Percentiles rank a stretch among this genome's conserved stretches.
These are phyloP conservation scores for Termitomyces sp. DNA, from an alignment of 768 basidiomycete species.

Conservation along the genomic window DNA sequence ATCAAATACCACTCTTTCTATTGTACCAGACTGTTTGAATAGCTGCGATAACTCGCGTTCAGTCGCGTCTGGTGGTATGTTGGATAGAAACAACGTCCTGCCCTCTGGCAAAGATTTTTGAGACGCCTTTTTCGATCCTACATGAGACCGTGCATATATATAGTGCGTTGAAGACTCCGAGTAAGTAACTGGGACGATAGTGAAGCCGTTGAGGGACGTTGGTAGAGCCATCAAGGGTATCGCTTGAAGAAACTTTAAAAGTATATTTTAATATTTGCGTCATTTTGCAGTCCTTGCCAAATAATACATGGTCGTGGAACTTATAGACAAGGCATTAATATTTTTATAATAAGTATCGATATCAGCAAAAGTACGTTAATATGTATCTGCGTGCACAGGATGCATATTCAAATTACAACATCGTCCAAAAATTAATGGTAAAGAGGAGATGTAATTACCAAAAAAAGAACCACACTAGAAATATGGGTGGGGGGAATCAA, in stretches of 20 bases:
- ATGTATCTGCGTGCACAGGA: not conserved
- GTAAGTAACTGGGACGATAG: conserved; percentile 39
- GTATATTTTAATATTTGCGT: conserved; percentile 3
- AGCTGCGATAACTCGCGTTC: conserved; percentile 72
- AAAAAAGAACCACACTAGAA: conserved; percentile 3
- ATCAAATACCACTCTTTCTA: conserved; percentile 72
- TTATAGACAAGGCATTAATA: not conserved
- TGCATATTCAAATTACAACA: conserved; percentile 12
- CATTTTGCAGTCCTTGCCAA: conserved; percentile 1
- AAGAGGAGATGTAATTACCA: conserved; percentile 7
- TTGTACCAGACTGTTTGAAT: conserved; percentile 73
- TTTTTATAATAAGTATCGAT: not conserved
- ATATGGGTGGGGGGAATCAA: not conserved
- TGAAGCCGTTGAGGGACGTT: conserved; percentile 40
- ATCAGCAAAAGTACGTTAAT: not conserved
- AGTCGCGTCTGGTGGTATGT: conserved; percentile 84
- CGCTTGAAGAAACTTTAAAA: not conserved
- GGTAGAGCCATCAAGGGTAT: conserved; percentile 21
- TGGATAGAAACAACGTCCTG: conserved; percentile 84
- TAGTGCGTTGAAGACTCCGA: conserved; percentile 52
- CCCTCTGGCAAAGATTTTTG: conserved; percentile 35
- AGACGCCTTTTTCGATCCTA: conserved; percentile 37
- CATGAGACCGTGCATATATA: conserved; percentile 73
- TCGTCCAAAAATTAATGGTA: conserved; percentile 1
- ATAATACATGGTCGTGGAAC: not conserved